These are phyloP conservation scores for Alternaria alternata DNA, from an alignment of 2,329 filamentous ascomycete genomes.

Conservation along the genomic window DNA sequence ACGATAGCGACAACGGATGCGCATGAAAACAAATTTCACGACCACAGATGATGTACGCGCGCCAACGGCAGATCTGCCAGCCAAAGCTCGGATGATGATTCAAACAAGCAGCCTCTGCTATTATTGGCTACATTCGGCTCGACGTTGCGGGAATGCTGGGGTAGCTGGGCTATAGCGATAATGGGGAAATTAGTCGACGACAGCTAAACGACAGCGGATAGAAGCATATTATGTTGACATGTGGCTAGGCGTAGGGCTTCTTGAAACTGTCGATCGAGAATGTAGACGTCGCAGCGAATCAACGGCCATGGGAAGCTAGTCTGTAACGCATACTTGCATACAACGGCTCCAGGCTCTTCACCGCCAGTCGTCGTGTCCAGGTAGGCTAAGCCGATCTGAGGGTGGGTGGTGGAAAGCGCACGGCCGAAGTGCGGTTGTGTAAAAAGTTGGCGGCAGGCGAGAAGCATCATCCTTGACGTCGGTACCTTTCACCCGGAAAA, in stretches of 20 bases:
- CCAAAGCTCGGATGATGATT: slow-evolving; percentile 7
- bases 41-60: slow-evolving; percentile 1
- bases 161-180: slow-evolving; percentile 4
- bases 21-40: slow-evolving; percentile 17
- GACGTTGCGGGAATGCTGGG: slow-evolving; percentile 18
- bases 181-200: slow-evolving; percentile 8
- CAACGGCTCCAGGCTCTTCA: slow-evolving; percentile 13
- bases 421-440: slow-evolving; percentile 14
- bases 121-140: slow-evolving; percentile 25
- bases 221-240: slow-evolving; percentile 4
- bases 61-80: slow-evolving; percentile 12
- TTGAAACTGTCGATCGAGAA: slow-evolving; percentile 12
- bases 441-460: slow-evolving; percentile 33
- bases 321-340: slow-evolving; percentile 7
- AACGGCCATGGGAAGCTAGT: neutral
- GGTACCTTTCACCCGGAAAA: slow-evolving; percentile 36
- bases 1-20: neutral
- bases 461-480: slow-evolving; percentile 25
- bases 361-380: slow-evolving; percentile 15
- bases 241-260: slow-evolving; percentile 5
- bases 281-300: slow-evolving; percentile 10
- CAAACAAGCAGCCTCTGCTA: slow-evolving; percentile 25
- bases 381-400: slow-evolving; percentile 1
- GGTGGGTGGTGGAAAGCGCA: slow-evolving; percentile 6
- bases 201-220: slow-evolving; percentile 9